Base-by-base conservation (phyloP, 306 rosid genomes). In the Erythrophleum fordii region DNA sequence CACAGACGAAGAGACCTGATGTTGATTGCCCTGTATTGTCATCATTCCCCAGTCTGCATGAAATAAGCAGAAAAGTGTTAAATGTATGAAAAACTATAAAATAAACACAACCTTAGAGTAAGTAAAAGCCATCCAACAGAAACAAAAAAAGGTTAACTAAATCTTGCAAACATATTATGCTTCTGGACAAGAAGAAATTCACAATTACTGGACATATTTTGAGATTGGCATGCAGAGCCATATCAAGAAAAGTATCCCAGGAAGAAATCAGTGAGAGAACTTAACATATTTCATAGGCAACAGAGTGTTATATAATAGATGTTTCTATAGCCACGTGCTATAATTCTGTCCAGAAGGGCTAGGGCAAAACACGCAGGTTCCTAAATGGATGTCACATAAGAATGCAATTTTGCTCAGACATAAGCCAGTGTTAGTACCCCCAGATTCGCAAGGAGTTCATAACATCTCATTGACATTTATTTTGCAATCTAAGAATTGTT, bases 1-100 rank as follows among this genome's bases (percentile, higher is more conserved):
- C 99, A 79, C 99, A 95, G 11, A 88, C 85, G 67, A 95, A 95
- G 39, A 94, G 77, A 71, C 97, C 96, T 44, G 94, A 88, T 62
- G 98, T 92, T 6, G 92, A 90, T 66, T 92, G 97, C 35, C 89
- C 85, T 8, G 86, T 53, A 79, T 77, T 83, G 17, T 94, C 98
- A 39, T 91, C 91, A 77, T 37, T 91, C 78, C 98, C 98, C 68
- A 94, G 67, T 88, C 98, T 94, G 93, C 88, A 88, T 28, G 20
- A 28, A 26, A 61, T 61, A 59, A 59, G n/a, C 66, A 59, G 66
- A 26, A 29, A 75, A 65, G 81, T 46, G 67, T 8, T 8, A 49
- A 16, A 59, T 59, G 8, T 35, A 37, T 17, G 13, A 65, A 16
- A 65, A 3, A 18, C 46, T 34, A 2, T 6, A 34, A 23, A 34